These are phyloP conservation scores for Boletales sp. DNA, from an alignment of 768 basidiomycete species.

Conservation along the genomic window DNA sequence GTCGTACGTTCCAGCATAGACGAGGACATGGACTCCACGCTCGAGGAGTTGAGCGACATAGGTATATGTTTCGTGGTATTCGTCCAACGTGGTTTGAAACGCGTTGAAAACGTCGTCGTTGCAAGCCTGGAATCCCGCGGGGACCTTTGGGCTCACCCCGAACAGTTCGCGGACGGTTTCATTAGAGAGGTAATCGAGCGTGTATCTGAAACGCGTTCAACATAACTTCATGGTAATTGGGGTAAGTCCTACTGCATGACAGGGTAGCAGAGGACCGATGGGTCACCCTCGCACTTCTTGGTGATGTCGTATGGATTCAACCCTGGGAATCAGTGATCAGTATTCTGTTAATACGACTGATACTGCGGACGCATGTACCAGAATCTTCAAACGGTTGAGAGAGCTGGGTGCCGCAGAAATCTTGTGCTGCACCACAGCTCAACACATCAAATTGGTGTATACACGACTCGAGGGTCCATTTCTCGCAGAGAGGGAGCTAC, in stretches of 20 bases:
- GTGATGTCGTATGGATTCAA: constrained; percentile 67
- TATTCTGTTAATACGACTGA: neutral
- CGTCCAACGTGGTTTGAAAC: constrained; percentile 47
- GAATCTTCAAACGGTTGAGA: constrained; percentile 33
- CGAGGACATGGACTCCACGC: constrained; percentile 68
- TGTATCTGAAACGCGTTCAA: constrained; percentile 36
- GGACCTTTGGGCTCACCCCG: constrained; percentile 51
- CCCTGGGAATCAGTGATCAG: constrained; percentile 18
- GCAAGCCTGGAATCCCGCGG: constrained; percentile 36
- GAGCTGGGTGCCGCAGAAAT: constrained; percentile 58
- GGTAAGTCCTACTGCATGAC: constrained; percentile 37
- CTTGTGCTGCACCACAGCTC: constrained; percentile 62
- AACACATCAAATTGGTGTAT: constrained; percentile 65
- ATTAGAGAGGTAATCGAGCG: constrained; percentile 58
- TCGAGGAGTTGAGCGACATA: constrained; percentile 58
- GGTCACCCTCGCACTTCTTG: constrained; percentile 48
- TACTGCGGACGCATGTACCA: constrained; percentile 9
- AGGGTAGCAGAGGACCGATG: constrained; percentile 56
- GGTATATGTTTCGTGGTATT: constrained; percentile 23
- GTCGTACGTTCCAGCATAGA: constrained; percentile 73
- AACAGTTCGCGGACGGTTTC: constrained; percentile 46
- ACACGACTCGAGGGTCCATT: constrained; percentile 54
- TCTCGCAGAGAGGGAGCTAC: constrained; percentile 69
- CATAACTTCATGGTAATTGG: neutral
- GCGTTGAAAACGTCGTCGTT: constrained; percentile 38